phyloP scores from a whole-genome alignment of 2,329 filamentous ascomycete species.

The Rasamsonia emersonii region DNA sequence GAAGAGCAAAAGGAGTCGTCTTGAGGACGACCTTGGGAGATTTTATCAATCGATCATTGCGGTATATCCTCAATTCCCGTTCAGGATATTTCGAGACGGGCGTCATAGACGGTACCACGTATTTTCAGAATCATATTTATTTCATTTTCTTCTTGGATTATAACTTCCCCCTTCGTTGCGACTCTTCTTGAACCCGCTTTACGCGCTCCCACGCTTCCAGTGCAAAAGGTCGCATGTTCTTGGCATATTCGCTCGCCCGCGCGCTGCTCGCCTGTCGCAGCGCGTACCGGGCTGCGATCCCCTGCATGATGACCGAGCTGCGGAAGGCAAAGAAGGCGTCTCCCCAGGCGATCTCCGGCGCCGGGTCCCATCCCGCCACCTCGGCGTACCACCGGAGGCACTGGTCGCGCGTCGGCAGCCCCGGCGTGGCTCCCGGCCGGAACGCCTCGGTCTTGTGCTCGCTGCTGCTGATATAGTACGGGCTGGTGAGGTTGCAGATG shows the following conservation, averaged over 20 bases:
- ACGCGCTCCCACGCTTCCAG: constrained; percentile 71
- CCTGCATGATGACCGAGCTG: constrained; percentile 63
- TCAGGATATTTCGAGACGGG: no score
- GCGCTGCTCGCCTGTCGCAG: constrained; percentile 81
- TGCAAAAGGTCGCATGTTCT: constrained; percentile 62
- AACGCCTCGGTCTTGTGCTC: constrained; percentile 43
- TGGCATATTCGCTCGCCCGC: constrained; percentile 64
- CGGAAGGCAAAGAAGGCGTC: constrained; percentile 55
- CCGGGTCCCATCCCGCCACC: constrained; percentile 63
- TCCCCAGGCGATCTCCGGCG: constrained; percentile 51
- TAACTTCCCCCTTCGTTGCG: constrained; percentile 34
- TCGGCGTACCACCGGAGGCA: constrained; percentile 59
- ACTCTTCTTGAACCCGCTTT: constrained; percentile 37
- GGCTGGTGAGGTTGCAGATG: constrained; percentile 63
- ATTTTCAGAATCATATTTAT: constrained; percentile 6
- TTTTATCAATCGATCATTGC: no score
- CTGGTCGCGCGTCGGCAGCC: constrained; percentile 54
- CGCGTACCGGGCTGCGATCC: constrained; percentile 84
- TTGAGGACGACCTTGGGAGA: no score
- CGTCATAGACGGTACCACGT: no score
- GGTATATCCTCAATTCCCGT: no score
- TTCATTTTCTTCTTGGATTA: constrained; percentile 22
- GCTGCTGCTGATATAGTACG: constrained; percentile 27
- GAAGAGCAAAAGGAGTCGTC: no score
- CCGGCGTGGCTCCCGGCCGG: constrained; percentile 53